Conservation (phyloP, 2,329 filamentous ascomycete species). For the Knoxdaviesia proteae region DNA sequence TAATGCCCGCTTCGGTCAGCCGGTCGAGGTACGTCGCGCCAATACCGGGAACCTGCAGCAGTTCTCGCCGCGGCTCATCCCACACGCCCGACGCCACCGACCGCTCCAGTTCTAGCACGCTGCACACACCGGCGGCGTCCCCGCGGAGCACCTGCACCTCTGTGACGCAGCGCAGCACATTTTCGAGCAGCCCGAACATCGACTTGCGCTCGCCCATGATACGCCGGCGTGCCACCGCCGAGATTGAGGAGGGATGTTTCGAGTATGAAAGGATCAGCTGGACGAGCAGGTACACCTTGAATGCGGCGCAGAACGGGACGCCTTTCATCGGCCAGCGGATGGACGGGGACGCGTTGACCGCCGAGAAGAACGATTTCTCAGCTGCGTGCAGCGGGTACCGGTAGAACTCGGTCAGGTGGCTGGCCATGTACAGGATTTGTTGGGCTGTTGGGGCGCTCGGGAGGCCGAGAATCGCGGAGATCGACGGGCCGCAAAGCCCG, state of each 20-base stretch:
- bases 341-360: constrained; percentile 16
- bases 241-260: not conserved
- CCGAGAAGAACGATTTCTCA: constrained; percentile 15
- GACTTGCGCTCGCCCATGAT: constrained; percentile 12
- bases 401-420: constrained; percentile 16
- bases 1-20: constrained; percentile 49
- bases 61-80: constrained; percentile 64
- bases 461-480: constrained; percentile 2
- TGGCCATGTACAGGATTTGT: constrained; percentile 16
- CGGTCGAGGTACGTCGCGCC: constrained; percentile 58
- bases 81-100: constrained; percentile 56
- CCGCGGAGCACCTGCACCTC: constrained; percentile 16
- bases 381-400: constrained; percentile 14
- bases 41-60: constrained; percentile 65
- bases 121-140: constrained; percentile 46
- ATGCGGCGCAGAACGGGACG: no score
- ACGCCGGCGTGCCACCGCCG: constrained; percentile 8
- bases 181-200: constrained; percentile 15
- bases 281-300: no score
- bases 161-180: constrained; percentile 15
- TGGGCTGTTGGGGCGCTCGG: constrained; percentile 5
- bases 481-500: no score
- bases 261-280: not conserved
- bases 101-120: constrained; percentile 57
- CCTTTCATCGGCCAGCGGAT: constrained; percentile 16